Evolutionary conservation across 768 basidiomycete genomes (phyloP).

Genomic region (Tulasnella sp.): DNA sequence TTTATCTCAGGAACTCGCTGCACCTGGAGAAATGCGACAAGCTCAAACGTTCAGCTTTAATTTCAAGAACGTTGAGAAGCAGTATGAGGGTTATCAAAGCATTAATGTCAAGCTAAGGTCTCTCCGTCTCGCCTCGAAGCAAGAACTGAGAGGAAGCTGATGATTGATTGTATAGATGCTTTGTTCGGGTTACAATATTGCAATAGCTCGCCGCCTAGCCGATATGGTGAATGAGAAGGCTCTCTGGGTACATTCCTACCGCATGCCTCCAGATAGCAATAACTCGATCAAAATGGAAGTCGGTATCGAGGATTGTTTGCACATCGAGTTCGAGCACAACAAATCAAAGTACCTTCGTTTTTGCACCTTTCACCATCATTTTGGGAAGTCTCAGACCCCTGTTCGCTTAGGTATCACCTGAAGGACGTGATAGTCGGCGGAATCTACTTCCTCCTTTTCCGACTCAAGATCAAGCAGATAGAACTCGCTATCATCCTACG

Average conservation of each 20-base stretch:
- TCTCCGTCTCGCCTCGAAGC: slow-evolving; percentile 40
- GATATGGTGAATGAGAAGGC: slow-evolving; percentile 93
- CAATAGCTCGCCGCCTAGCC: slow-evolving; percentile 61
- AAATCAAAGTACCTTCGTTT: slow-evolving; percentile 82
- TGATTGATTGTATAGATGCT: slow-evolving; percentile 62
- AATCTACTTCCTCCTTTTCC: slow-evolving; percentile 97
- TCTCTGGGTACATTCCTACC: slow-evolving; percentile 98
- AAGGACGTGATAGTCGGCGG: slow-evolving; percentile 99
- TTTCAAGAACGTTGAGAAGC: too few species aligned
- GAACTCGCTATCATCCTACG: slow-evolving; percentile 97
- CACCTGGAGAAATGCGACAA: slow-evolving; percentile 95
- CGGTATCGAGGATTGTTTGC: slow-evolving; percentile 97
- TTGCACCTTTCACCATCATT: not conserved
- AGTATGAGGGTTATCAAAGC: slow-evolving; percentile 69
- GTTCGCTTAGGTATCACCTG: slow-evolving; percentile 77
- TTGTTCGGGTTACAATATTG: slow-evolving; percentile 44
- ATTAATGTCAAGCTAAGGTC: slow-evolving; percentile 98
- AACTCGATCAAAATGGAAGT: slow-evolving; percentile 99
- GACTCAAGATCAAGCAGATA: slow-evolving; percentile 99
- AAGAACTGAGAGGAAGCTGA: not conserved
- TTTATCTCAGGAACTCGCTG: slow-evolving; percentile 90
- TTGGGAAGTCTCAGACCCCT: too few species aligned
- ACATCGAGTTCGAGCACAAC: slow-evolving; percentile 99
- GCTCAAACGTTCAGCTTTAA: slow-evolving; percentile 90
- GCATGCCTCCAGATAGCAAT: slow-evolving; percentile 98